Evolutionary conservation across 2,329 filamentous ascomycete species (phyloP), one percentile per base, ranked within the genome.

Genomic region (Polychaeton citri): DNA sequence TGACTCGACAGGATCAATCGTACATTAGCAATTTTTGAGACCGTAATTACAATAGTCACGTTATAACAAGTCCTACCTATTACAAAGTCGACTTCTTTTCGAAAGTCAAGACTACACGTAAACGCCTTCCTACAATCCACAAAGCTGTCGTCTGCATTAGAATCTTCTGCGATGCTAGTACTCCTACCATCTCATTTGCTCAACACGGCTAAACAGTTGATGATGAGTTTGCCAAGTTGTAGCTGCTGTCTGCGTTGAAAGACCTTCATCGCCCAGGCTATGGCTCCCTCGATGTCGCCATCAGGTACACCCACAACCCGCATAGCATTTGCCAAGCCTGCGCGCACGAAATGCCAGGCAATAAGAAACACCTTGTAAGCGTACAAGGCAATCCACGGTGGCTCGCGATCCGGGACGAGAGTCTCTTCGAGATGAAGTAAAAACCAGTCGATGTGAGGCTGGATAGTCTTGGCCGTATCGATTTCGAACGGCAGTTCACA

Each of bases 371-470:
- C 36, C 21, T 24, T 20, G 15, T 38, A 35, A 5, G 36, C 36
- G 15, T 35, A 38, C 5, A 38, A n/a, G 17, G 15, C 18, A 5
- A 38, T 17, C 36, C 36, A 38, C 12, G 36, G 36, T 7, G 36
- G 32, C 26, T 32, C 26, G 5, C 16, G 13, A 5, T 3, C 6
- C 8, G 12, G 32, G 4, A 19, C 32, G 3, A n/a, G 7, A 5
- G 26, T 19, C 8, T 19, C 15, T 6, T 38, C 15, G 5, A 38
- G 36, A 32, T 35, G 24, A 10, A 12, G n/a, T 15, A 38, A 19
- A 12, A 38, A 38, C 33, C 32, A 38, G 19, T 38, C 32, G 9
- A 38, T 24, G 17, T 38, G 36, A 4, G 36, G 32, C 18, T 38
- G 36, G 2, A 38, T 34, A 4, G 32, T 20, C 15, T 24, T 28